These are phyloP conservation scores for Celoporthe dispersa DNA, from an alignment of 2,329 filamentous ascomycete genomes.

Conservation along the genomic window DNA sequence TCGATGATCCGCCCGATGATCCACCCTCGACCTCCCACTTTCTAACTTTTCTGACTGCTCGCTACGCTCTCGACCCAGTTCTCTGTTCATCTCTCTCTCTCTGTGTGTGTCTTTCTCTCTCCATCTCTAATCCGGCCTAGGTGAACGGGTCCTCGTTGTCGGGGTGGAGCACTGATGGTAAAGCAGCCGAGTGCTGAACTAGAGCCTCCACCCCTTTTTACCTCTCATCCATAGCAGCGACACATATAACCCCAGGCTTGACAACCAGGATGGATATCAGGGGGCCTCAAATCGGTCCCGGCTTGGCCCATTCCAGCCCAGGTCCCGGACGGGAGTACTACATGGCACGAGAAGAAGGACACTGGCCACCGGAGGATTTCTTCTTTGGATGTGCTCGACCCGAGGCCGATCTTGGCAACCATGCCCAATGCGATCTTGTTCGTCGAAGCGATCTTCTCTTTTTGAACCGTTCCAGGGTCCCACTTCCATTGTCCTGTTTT, in stretches of 20 bases:
- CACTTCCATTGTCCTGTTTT: background rate
- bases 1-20: too few relatives aligned
- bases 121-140: background rate
- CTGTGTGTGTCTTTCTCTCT: too few relatives aligned
- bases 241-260: background rate
- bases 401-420: conserved; percentile 11
- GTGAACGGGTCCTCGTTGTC: background rate
- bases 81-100: too few relatives aligned
- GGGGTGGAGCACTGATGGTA: background rate
- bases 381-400: background rate
- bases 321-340: background rate
- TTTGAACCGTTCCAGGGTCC: conserved; percentile 8
- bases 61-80: background rate
- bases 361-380: conserved; percentile 3
- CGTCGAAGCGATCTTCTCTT: conserved; percentile 20
- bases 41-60: background rate
- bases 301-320: background rate
- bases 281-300: background rate
- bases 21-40: background rate
- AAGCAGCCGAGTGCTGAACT: background rate
- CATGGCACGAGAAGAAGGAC: background rate
- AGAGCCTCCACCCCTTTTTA: background rate
- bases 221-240: background rate
- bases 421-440: conserved; percentile 19
- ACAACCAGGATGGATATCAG: background rate